Evolutionary conservation across 73 alveolate species (phyloP).

Genomic region (Durusdinium trenchii): DNA sequence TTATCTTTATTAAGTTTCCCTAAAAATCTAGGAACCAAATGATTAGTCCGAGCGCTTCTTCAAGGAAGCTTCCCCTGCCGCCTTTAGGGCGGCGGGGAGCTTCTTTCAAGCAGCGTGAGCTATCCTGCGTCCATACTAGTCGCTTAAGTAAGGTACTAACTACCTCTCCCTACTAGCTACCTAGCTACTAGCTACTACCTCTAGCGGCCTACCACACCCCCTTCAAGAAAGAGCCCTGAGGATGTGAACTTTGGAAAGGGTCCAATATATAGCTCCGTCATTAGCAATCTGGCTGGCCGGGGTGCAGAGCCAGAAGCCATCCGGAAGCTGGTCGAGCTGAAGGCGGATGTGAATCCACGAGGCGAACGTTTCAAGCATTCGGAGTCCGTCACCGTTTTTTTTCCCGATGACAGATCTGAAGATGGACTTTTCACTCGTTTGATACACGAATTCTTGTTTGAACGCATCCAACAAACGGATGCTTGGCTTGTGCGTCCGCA

Average conservation of each 20-base stretch:
- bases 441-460: not conserved
- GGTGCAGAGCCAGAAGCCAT: not conserved
- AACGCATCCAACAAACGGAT: not conserved
- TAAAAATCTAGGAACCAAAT: no score
- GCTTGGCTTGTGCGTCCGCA: not conserved
- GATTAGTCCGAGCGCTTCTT: no score
- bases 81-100: no score
- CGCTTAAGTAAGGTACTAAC: no score
- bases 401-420: not conserved
- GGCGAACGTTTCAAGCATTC: not conserved
- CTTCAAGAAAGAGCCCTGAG: no score
- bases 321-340: not conserved
- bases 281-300: not conserved
- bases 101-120: no score
- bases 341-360: not conserved
- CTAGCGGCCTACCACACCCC: no score
- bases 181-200: no score
- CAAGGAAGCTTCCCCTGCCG: no score
- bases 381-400: not conserved
- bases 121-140: no score
- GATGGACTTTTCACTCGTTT: not conserved
- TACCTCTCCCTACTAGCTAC: no score
- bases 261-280: not conserved
- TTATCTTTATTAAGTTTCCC: no score
- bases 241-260: not conserved